These are phyloP conservation scores for Nemania abortiva DNA, from an alignment of 2,329 filamentous ascomycete genomes.

Conservation along the genomic window DNA sequence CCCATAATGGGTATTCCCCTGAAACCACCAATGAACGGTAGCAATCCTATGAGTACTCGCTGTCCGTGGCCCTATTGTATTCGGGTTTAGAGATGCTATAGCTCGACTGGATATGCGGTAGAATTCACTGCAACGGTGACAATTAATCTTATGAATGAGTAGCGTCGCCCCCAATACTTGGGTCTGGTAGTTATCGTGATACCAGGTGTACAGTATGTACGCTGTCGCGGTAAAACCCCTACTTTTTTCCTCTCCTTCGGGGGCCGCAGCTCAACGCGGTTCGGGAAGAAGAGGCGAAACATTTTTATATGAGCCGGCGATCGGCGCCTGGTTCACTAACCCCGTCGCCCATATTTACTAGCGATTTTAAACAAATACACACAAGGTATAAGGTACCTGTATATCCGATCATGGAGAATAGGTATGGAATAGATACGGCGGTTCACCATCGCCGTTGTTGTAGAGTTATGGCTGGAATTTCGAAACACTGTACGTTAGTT, in stretches of 20 bases:
- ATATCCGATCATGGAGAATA: slow-evolving; percentile 9
- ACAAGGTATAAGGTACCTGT: not conserved
- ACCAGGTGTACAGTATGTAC: not conserved
- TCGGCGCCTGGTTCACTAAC: slow-evolving; percentile 13
- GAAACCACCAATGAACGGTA: slow-evolving; percentile 11
- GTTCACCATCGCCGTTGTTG: not conserved
- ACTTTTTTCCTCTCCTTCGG: not conserved
- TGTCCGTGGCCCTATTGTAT: slow-evolving; percentile 5
- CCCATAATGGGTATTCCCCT: slow-evolving; percentile 17
- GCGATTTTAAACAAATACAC: not conserved
- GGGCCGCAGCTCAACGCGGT: slow-evolving; percentile 9
- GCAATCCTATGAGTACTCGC: slow-evolving; percentile 19
- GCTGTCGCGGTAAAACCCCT: slow-evolving; percentile 2
- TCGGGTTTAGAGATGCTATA: not conserved
- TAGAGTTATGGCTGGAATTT: slow-evolving; percentile 50
- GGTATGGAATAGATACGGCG: not conserved
- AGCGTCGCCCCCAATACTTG: not conserved
- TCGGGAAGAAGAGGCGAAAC: slow-evolving; percentile 32
- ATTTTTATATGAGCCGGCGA: slow-evolving; percentile 27
- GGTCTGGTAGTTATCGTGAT: not conserved
- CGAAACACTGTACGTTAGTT: not conserved
- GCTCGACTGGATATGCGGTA: not conserved
- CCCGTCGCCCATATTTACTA: slow-evolving; percentile 1
- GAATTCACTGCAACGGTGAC: not conserved
- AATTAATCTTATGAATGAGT: not conserved